These are phyloP conservation scores for Cercophora newfieldiana DNA, from an alignment of 495 filamentous ascomycete genomes.

Conservation along the genomic window DNA sequence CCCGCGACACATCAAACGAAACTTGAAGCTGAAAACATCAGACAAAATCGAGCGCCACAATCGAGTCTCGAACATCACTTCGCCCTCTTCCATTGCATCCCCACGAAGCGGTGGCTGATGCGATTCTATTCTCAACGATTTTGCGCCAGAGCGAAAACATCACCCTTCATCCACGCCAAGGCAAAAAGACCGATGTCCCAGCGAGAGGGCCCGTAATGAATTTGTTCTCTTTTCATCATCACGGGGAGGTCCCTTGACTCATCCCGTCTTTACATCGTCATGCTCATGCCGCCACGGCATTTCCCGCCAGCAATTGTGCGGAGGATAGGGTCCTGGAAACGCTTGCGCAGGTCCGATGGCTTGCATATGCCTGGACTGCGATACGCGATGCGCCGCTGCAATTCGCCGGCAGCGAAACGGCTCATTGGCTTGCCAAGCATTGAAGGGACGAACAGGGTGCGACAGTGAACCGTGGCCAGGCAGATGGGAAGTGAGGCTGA, in stretches of 20 bases:
- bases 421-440: background rate
- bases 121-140: too few species aligned
- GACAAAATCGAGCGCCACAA: background rate
- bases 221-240: too few species aligned
- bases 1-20: background rate
- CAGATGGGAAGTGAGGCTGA: background rate
- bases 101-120: background rate
- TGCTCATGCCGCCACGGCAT: background rate
- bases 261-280: background rate
- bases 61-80: background rate
- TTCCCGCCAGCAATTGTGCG: background rate
- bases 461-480: background rate
- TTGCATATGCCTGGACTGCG: conserved; percentile 1
- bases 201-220: too few species aligned
- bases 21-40: background rate
- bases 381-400: background rate
- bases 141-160: too few species aligned
- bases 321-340: background rate
- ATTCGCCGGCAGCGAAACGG: background rate
- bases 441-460: background rate
- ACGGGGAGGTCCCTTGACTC: background rate
- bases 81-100: background rate
- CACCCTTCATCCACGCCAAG: too few species aligned
- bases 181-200: background rate
- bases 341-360: conserved; percentile 2